phyloP scores from a whole-genome alignment of 352 stramenopile species.

The Phytopythium montanum region DNA sequence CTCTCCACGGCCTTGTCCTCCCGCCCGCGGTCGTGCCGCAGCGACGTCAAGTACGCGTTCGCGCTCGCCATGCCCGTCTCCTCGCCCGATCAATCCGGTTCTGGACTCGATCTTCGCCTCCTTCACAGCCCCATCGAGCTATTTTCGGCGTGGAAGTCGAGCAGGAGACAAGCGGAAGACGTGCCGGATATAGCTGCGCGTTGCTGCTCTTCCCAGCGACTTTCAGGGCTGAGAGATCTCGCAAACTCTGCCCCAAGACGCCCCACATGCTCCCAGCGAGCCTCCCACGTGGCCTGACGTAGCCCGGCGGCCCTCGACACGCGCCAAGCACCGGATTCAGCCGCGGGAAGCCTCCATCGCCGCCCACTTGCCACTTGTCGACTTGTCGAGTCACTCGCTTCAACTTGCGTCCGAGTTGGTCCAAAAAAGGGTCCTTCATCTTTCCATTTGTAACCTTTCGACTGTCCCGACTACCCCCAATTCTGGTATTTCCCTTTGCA shows the following conservation, averaged over 20 bases:
- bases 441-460: no score
- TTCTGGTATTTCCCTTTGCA: no score
- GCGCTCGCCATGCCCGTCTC: conserved; percentile 23
- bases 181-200: neutral
- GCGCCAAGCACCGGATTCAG: neutral
- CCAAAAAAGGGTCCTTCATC: no score
- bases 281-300: no score
- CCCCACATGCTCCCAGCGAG: neutral
- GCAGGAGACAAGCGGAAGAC: neutral
- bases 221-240: neutral
- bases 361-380: neutral
- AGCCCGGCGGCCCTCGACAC: neutral
- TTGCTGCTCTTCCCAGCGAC: neutral
- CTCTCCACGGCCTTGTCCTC: conserved; percentile 29
- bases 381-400: neutral
- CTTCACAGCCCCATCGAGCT: neutral
- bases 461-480: no score
- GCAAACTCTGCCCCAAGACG: neutral
- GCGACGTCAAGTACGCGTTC: conserved; percentile 37
- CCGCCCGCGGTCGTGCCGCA: conserved; percentile 23
- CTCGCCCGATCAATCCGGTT: neutral
- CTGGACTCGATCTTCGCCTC: neutral
- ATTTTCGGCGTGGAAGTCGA: neutral
- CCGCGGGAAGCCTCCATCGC: neutral
- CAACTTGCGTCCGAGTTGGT: neutral